Conservation (phyloP, 2,329 filamentous ascomycete genomes). For the Helicocarpus griseus region DNA sequence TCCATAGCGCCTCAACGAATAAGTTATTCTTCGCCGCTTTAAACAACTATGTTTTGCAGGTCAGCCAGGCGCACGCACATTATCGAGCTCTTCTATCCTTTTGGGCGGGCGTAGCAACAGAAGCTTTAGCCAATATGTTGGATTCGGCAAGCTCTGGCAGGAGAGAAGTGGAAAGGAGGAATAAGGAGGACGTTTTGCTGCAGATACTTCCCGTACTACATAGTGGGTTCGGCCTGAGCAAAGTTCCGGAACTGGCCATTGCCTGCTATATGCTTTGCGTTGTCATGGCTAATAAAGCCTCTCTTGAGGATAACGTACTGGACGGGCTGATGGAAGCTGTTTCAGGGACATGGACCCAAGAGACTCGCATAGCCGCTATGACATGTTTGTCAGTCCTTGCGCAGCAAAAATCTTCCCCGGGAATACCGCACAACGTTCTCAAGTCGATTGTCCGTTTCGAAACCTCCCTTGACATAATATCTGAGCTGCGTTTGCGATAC, state of each 20-base stretch:
- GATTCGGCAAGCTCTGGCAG: conserved; percentile 69
- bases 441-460: conserved; percentile 38
- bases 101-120: conserved; percentile 81
- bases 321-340: conserved; percentile 85
- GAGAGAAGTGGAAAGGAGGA: conserved; percentile 64
- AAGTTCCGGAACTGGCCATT: conserved; percentile 68
- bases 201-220: conserved; percentile 61
- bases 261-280: conserved; percentile 87
- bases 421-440: conserved; percentile 59
- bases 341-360: conserved; percentile 62
- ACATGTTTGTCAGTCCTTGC: conserved; percentile 73
- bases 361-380: conserved; percentile 64
- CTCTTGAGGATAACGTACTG: conserved; percentile 69
- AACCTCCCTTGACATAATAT: conserved; percentile 22
- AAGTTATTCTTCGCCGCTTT: conserved; percentile 64
- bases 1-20: conserved; percentile 74
- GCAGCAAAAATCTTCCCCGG: conserved; percentile 63
- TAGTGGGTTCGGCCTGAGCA: conserved; percentile 64
- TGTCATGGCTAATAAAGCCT: conserved; percentile 73
- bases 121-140: conserved; percentile 74
- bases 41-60: conserved; percentile 68
- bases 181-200: conserved; percentile 67
- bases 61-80: conserved; percentile 61
- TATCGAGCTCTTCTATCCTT: conserved; percentile 74
- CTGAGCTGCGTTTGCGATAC: conserved; percentile 26